phyloP scores from a whole-genome alignment of 345 rosid species.

The Eucalyptus marginata region DNA sequence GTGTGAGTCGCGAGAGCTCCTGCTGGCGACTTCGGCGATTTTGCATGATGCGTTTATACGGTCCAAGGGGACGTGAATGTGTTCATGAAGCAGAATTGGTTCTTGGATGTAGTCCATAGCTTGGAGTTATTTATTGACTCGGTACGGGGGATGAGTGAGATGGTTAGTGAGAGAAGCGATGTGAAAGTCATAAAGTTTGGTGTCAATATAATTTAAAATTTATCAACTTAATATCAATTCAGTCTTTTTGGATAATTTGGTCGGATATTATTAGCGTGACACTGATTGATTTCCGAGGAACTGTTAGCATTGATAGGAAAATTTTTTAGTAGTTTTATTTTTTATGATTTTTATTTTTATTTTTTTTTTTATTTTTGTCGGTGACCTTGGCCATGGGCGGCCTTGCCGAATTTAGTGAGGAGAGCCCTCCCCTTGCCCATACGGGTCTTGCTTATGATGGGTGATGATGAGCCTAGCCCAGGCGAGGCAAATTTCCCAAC shows the following conservation, averaged over 20 bases:
- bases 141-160: neutral
- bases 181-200: too few relatives aligned
- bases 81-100: neutral
- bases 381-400: accelerated
- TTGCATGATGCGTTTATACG: neutral
- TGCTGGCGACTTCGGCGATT: neutral
- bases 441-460: accelerated
- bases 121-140: neutral
- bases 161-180: too few relatives aligned
- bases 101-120: neutral
- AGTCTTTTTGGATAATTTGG: too few relatives aligned
- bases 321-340: accelerated
- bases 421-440: too few relatives aligned
- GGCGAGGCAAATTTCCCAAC: accelerated
- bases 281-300: accelerated
- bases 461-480: accelerated
- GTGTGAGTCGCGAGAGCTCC: neutral
- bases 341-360: too few relatives aligned
- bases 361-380: accelerated
- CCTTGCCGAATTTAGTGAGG: accelerated
- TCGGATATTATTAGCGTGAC: accelerated
- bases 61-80: neutral
- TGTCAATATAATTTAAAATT: accelerated
- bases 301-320: accelerated
- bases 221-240: accelerated